Base-by-base conservation (phyloP, 306 rosid genomes). In the Coriaria nepalensis region DNA sequence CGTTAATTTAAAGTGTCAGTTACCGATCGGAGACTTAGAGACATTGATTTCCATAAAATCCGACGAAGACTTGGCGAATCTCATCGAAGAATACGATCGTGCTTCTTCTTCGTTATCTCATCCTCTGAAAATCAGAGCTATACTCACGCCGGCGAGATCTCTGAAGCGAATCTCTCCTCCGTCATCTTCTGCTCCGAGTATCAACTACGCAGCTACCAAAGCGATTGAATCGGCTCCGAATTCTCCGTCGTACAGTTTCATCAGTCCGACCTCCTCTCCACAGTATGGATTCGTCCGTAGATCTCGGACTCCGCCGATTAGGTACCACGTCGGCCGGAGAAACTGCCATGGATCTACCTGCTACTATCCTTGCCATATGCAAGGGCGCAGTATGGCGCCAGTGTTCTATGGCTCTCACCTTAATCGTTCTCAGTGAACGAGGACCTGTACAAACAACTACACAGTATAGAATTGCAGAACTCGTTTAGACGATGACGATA, bases 1-100 rank as follows among this genome's bases (percentile, higher is more conserved):
- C 4, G 76, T 64, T 2, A 72, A 59, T 3, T 45, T 90, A 60
- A 55, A 50, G 65, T 90, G 95, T 45, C 79, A 64, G 7, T 64
- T 90, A 47, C 94, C 98, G 1, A 59, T 36, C 59, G 95, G 95
- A n/a, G 95, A 85, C 9, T 50, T 90, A 43, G 98, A 82, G 56
- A 90, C 94, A 0, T 60, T 90, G 69, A 67, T 90, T 64, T 60
- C 94, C n/a, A 49, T 90, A 43, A 77, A 46, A 4, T 79, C 67
- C 55, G 95, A 85, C 5, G 94, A 79, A 49, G 98, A 90, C 66
- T 65, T 84, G 62, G 63, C 73, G 0, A 76, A 73, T 37, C 66
- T 90, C 36, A 52, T 90, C 1, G 81, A 85, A 47, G 85, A 70
- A 62, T 85, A 90, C 62, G 74, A 67, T 44, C 71, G 81, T 36